A percentile compares a stretch with the other conserved stretches of the same genome.
phyloP scores from a whole-genome alignment of 805 yeast species.

The Yarrowia sp. region DNA sequence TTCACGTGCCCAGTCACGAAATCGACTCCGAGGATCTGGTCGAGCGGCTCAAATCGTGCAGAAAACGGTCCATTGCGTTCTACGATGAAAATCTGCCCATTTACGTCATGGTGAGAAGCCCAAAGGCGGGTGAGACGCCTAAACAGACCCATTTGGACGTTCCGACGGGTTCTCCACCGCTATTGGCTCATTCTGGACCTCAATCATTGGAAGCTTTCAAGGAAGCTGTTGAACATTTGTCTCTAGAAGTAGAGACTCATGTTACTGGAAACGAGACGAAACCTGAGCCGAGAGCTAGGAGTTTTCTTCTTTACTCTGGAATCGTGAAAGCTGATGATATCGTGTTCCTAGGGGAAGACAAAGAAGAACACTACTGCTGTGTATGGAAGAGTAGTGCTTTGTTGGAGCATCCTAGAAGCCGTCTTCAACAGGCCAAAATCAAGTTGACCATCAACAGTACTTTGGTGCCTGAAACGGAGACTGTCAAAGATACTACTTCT shows the following conservation, averaged over 20 bases:
- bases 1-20: constrained; percentile 18
- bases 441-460: constrained; percentile 17
- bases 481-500: not conserved
- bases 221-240: constrained; percentile 8
- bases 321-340: constrained; percentile 5
- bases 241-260: constrained; percentile 13
- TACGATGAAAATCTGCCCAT: constrained; percentile 21
- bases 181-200: not conserved
- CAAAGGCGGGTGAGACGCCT: not conserved
- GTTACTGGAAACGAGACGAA: constrained; percentile 22
- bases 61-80: constrained; percentile 9
- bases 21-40: not conserved
- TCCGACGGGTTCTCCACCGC: constrained; percentile 1
- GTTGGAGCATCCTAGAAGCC: constrained; percentile 14
- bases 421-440: constrained; percentile 15
- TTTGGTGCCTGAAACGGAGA: constrained; percentile 1
- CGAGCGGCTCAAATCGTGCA: not conserved
- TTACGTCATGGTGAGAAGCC: constrained; percentile 18
- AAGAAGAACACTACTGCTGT: constrained; percentile 14
- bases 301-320: constrained; percentile 12
- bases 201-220: constrained; percentile 9
- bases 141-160: not conserved
- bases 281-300: constrained; percentile 7
- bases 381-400: constrained; percentile 14
- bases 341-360: not conserved